Evolutionary conservation across 306 rosid species (phyloP).

Genomic region (Phaseolus lunatus): DNA sequence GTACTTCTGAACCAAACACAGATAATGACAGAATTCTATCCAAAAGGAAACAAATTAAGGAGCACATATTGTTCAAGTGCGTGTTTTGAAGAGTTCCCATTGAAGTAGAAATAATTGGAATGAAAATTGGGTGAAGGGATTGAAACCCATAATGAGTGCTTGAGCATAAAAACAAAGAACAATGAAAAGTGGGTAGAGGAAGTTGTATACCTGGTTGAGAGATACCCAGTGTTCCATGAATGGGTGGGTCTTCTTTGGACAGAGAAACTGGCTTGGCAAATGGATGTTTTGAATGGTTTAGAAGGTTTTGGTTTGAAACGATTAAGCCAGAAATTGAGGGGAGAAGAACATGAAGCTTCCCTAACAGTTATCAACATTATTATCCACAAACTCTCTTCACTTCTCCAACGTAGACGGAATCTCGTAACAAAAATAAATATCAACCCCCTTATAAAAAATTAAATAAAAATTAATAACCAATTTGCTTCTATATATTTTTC

Average conservation of each 20-base stretch:
- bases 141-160: neutral
- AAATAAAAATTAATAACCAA: no score
- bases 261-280: slow-evolving; percentile 59
- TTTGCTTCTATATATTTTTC: no score
- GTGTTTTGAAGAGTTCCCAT: neutral
- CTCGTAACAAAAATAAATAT: neutral
- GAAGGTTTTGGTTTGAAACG: slow-evolving; percentile 47
- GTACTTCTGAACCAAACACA: neutral
- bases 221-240: slow-evolving; percentile 55
- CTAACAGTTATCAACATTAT: slow-evolving; percentile 77
- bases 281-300: slow-evolving; percentile 41
- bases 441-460: no score
- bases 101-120: neutral
- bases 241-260: slow-evolving; percentile 47
- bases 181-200: neutral
- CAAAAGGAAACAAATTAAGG: neutral
- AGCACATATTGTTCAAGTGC: neutral
- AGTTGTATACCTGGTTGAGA: slow-evolving; percentile 60
- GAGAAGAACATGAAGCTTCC: slow-evolving; percentile 62
- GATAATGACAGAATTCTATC: neutral
- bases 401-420: neutral
- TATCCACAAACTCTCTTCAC: slow-evolving; percentile 43
- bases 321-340: slow-evolving; percentile 42
- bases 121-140: neutral
- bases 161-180: neutral